A percentile compares a stretch with the other conserved stretches of the same genome.
These are phyloP conservation scores for Colletotrichum siamense DNA, from an alignment of 2,329 filamentous ascomycete genomes.

Conservation along the genomic window DNA sequence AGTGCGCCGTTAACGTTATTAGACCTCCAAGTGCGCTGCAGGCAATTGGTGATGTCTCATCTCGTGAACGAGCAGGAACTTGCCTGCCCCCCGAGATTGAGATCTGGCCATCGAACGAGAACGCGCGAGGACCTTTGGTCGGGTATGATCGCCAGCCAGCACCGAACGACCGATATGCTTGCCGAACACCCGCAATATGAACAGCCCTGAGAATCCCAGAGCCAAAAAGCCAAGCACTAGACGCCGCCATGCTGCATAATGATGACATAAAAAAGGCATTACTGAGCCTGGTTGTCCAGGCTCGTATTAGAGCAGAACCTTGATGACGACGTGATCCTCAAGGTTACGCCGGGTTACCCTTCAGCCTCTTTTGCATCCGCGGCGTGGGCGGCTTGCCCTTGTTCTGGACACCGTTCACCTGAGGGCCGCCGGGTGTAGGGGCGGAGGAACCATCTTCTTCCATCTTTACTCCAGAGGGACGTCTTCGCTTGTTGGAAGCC, in stretches of 20 bases:
- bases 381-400: slow-evolving; percentile 62
- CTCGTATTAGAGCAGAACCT: slow-evolving; percentile 14
- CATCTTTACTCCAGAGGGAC: slow-evolving; percentile 61
- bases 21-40: slow-evolving; percentile 8
- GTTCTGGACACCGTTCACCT: slow-evolving; percentile 57
- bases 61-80: neutral
- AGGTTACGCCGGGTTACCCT: slow-evolving; percentile 46
- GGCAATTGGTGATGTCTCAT: neutral
- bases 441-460: slow-evolving; percentile 59
- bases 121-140: neutral
- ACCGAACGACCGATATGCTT: slow-evolving; percentile 20
- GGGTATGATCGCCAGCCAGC: slow-evolving; percentile 6
- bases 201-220: slow-evolving; percentile 25
- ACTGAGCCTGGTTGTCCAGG: neutral
- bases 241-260: slow-evolving; percentile 43
- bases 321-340: slow-evolving; percentile 2
- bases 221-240: slow-evolving; percentile 27
- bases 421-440: slow-evolving; percentile 52
- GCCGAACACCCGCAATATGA: slow-evolving; percentile 21
- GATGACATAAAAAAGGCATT: slow-evolving; percentile 33
- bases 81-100: neutral
- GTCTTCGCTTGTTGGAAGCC: slow-evolving; percentile 63
- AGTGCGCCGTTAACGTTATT: neutral
- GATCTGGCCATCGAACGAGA: slow-evolving; percentile 4
- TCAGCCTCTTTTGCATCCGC: slow-evolving; percentile 60